Base-by-base conservation (phyloP, 78 protist species). In the Acrasis kona region DNA sequence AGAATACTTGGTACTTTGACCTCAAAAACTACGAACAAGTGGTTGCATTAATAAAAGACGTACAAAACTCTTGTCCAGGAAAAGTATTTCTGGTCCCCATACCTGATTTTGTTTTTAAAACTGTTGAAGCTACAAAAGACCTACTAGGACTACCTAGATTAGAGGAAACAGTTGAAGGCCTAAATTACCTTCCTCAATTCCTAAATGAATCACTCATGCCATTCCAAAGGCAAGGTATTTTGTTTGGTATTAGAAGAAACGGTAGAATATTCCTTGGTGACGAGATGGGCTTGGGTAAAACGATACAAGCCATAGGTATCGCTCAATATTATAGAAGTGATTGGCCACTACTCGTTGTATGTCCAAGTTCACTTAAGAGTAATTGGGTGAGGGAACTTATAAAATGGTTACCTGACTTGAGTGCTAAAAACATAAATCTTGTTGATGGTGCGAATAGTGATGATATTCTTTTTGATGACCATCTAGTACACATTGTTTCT, bases 211-310 rank as follows among this genome's bases (percentile, higher is more conserved):
- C n/a, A 12, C 40, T 79, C 79, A 2, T 67, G 29, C 83, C 83
- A 29, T 79, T 40, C 39, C 83, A 79, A 40, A 27, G 5, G 28
- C 39, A 4, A 9, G 83, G 83, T 3, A 77, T 79, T 35, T 37
- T 0, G 70, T 81, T 3, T 40, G 80, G 70, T 0, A 37, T 81
- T 38, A 4, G 5, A 8, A 37, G 38, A 29, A 39, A 30, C 8
- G 86, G 86, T n/a, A 69, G 79, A 12, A 76, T 37, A 31, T 27
- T 80, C 39, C 64, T 80, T 1, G 78, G 77, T 28, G 93, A 89
- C 65, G 88, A 89, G 42, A 80, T 82, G 85, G 93, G 93, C 29
- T 34, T 85, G 6, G 92, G 92, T 36, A 88, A 88, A 64, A 86
- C 93, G 7, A 37, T 85, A 1, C 88, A 86, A 72, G 89, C 88